These are phyloP conservation scores for Amyloporia xantha DNA, from an alignment of 768 basidiomycete genomes.

Conservation along the genomic window DNA sequence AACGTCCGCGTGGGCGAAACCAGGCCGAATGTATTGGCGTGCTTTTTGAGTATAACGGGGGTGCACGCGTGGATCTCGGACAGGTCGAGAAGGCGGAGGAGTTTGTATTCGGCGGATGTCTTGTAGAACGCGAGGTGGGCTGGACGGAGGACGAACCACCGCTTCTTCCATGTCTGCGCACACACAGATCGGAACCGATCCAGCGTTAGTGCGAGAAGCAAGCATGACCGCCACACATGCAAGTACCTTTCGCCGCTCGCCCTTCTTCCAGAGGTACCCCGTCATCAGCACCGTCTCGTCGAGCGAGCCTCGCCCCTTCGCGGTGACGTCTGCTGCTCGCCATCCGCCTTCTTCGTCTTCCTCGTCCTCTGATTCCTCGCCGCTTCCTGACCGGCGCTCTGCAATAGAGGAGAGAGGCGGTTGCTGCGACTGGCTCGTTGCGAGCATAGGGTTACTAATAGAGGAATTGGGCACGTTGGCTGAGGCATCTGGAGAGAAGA, in stretches of 20 bases:
- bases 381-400: slow-evolving; percentile 62
- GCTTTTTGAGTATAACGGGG: slow-evolving; percentile 81
- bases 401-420: slow-evolving; percentile 67
- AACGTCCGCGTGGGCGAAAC: slow-evolving; percentile 88
- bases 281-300: slow-evolving; percentile 78
- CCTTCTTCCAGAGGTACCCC: slow-evolving; percentile 97
- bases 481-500: slow-evolving; percentile 45
- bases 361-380: slow-evolving; percentile 73
- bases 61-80: slow-evolving; percentile 87
- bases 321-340: slow-evolving; percentile 44
- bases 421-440: slow-evolving; percentile 33
- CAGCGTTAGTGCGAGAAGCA: neutral
- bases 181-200: neutral
- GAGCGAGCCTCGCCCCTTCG: slow-evolving; percentile 39
- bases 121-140: slow-evolving; percentile 97
- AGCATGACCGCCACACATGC: neutral
- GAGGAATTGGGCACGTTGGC: slow-evolving; percentile 29
- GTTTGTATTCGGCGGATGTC: slow-evolving; percentile 88
- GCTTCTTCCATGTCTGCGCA: slow-evolving; percentile 94
- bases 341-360: slow-evolving; percentile 62
- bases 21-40: slow-evolving; percentile 84
- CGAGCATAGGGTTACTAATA: slow-evolving; percentile 17
- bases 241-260: slow-evolving; percentile 89
- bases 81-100: slow-evolving; percentile 82
- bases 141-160: slow-evolving; percentile 94